Evolutionary conservation across 805 yeast species (phyloP), one percentile per base, ranked within the genome.

Genomic region (Candida ovalis): DNA sequence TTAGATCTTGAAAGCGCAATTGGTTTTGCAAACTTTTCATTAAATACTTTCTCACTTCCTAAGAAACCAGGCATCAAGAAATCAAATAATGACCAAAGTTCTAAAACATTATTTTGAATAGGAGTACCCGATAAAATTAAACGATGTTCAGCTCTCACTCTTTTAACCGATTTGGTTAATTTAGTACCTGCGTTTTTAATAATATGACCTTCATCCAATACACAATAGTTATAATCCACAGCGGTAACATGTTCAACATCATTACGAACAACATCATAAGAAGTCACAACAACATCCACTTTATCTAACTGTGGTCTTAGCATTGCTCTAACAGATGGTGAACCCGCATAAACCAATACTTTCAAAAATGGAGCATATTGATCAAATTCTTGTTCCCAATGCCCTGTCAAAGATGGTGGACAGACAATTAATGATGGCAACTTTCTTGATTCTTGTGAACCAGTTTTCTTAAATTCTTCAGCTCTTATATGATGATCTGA

Each of bases 21-120:
- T 2, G 99, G 99, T 61, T 91, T 91, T n/a, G 97, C 95, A 74
- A 92, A 94, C 56, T 91, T 74, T 53, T 92, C 98, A 60, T 90
- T 94, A 72, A 94, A 94, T 43, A 85, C 78, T 67, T 90, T 92
- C 61, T 94, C 99, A 2, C 95, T 84, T 13, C 99, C 99, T 54
- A 94, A 73, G 61, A 94, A 94, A 0, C 99, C 99, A 2, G 99
- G 99, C 99, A 94, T 94, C 66, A 94, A 74, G 66, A 90, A 94
- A 67, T 94, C 99, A 73, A 94, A 94, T 60, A 94, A 73, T 3
- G 99, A 94, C 99, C 99, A 94, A 53, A 94, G 72, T 67, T 94
- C 99, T 39, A 94, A 75, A 2, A 94, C 99, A 62, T 94, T 94
- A 63, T 94, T 94, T 67, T 94, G 99, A 58, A 94, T 94, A 13